These are phyloP conservation scores for Cryptococcus neoformans DNA, from an alignment of 1,284 basidiomycete species.

Conservation along the genomic window DNA sequence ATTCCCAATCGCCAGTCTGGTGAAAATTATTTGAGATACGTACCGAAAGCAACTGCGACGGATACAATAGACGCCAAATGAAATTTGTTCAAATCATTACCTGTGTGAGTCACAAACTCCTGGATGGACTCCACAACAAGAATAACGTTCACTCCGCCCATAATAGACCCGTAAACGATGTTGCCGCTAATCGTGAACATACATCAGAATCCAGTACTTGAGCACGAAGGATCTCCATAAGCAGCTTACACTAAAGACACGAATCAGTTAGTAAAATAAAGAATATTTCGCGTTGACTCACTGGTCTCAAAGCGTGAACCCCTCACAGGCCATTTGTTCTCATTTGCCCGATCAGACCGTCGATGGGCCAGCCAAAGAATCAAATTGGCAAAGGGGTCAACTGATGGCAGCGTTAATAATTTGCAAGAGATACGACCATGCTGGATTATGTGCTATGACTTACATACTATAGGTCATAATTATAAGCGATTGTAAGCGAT, in stretches of 20 bases:
- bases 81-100: slow-evolving; percentile 62
- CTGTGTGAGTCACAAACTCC: slow-evolving; percentile 61
- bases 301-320: slow-evolving; percentile 88
- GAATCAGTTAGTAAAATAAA: background rate
- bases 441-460: too few relatives aligned
- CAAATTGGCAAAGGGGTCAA: slow-evolving; percentile 88
- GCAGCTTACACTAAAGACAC: slow-evolving; percentile 12
- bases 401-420: slow-evolving; percentile 7
- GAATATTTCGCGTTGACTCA: slow-evolving; percentile 18
- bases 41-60: slow-evolving; percentile 76
- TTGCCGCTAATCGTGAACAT: slow-evolving; percentile 19
- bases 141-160: slow-evolving; percentile 41
- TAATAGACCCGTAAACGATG: slow-evolving; percentile 64
- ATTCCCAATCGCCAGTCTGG: background rate
- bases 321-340: slow-evolving; percentile 86
- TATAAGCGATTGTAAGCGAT: too few relatives aligned
- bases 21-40: background rate
- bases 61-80: slow-evolving; percentile 78
- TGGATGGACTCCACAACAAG: slow-evolving; percentile 66
- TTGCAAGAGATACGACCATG: too few relatives aligned
- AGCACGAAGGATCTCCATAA: too few relatives aligned
- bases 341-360: slow-evolving; percentile 68
- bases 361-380: slow-evolving; percentile 78
- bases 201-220: background rate
- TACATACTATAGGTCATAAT: background rate